Conservation (phyloP, 768 basidiomycete genomes). For the Termitomyces sp. region DNA sequence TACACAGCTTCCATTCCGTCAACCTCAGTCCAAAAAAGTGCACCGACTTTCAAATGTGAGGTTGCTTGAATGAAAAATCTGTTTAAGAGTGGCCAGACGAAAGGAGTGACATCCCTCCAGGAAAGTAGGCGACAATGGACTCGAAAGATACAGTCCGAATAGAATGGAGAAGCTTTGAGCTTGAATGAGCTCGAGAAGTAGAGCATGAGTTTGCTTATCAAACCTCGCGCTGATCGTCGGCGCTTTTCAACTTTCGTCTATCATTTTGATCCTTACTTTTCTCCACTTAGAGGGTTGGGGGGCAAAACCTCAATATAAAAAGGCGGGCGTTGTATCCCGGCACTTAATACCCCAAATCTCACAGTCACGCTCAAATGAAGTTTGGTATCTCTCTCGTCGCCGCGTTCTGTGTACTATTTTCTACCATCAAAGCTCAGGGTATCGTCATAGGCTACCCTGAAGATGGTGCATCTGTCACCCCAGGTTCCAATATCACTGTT, state of each 20-base stretch:
- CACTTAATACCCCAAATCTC: background rate
- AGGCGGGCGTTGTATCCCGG: background rate
- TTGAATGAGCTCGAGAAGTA: background rate
- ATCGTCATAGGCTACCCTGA: slow-evolving; percentile 36
- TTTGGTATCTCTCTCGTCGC: background rate
- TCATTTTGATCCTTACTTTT: background rate
- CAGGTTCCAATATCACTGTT: slow-evolving; percentile 36
- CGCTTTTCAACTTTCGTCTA: background rate
- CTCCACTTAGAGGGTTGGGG: background rate
- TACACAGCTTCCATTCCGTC: background rate
- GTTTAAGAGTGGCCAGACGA: background rate
- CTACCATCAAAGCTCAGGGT: slow-evolving; percentile 34
- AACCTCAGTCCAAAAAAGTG: background rate
- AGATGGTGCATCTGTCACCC: slow-evolving; percentile 23
- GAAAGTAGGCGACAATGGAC: background rate
- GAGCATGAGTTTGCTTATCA: background rate
- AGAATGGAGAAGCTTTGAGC: background rate
- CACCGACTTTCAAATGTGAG: background rate
- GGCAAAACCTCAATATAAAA: background rate
- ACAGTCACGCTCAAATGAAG: background rate
- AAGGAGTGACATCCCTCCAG: background rate
- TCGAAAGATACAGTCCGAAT: background rate
- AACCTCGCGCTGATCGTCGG: background rate
- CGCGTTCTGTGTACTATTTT: slow-evolving; percentile 20
- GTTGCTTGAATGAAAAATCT: background rate